A percentile compares a stretch with the other conserved stretches of the same genome.
Conservation (phyloP, 2,329 filamentous ascomycete species). For the Colletotrichum sp. region DNA sequence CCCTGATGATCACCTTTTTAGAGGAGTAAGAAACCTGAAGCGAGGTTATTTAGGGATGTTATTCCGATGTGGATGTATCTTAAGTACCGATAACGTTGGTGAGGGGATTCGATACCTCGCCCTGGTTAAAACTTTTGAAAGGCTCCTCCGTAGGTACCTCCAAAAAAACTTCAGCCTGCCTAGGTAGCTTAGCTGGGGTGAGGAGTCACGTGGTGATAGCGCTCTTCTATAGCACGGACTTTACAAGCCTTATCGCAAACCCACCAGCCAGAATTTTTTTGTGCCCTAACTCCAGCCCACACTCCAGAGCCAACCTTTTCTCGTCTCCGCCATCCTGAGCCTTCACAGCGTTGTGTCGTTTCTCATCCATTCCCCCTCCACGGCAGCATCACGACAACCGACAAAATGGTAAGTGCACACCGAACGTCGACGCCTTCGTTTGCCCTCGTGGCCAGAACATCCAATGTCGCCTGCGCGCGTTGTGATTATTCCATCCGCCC, state of each 20-base stretch:
- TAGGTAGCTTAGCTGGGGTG: too few species aligned
- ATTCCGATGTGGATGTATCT: too few species aligned
- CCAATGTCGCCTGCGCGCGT: slow-evolving; percentile 23
- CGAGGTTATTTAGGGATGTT: too few species aligned
- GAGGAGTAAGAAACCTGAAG: too few species aligned
- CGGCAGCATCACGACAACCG: slow-evolving; percentile 19
- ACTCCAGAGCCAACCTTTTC: background rate
- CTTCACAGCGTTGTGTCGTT: background rate
- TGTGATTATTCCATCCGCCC: slow-evolving; percentile 36
- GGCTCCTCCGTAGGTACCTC: too few species aligned
- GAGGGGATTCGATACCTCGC: too few species aligned
- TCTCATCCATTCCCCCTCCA: background rate
- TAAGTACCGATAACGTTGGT: too few species aligned
- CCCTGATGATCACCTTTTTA: too few species aligned
- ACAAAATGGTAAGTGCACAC: slow-evolving; percentile 19
- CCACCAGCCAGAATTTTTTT: slow-evolving; percentile 24
- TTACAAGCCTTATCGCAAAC: background rate
- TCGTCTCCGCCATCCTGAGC: background rate
- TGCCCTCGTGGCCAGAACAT: slow-evolving; percentile 1
- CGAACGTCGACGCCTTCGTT: background rate
- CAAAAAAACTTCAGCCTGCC: too few species aligned
- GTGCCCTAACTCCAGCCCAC: background rate
- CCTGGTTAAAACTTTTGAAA: too few species aligned
- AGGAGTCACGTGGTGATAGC: background rate
- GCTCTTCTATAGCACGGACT: background rate